A percentile compares a stretch with the other conserved stretches of the same genome.
These are phyloP conservation scores for Malus hybrid DNA, from an alignment of 331 rosid genomes.

Conservation along the genomic window DNA sequence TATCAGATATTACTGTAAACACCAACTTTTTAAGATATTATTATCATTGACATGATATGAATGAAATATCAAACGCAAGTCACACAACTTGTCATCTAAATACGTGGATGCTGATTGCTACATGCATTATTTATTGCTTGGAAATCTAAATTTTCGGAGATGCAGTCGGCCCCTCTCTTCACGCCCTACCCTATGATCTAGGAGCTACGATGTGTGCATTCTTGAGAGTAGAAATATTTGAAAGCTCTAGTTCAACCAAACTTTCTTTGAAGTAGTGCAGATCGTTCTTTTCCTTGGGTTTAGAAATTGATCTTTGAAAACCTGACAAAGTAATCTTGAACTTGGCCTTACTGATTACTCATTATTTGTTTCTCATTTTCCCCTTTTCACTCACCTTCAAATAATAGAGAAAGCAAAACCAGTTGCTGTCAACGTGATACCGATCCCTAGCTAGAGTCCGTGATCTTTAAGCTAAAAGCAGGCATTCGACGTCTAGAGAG, in stretches of 20 bases:
- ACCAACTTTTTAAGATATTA: neutral
- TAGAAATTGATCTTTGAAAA: neutral
- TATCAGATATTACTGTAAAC: no score
- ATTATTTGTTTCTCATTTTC: neutral
- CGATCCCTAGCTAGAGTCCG: neutral
- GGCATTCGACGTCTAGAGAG: neutral
- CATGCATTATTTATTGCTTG: slow-evolving; percentile 15
- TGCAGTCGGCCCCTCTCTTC: neutral
- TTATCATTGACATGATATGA: neutral
- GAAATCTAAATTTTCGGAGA: neutral
- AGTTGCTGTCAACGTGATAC: slow-evolving; percentile 4
- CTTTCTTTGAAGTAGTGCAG: neutral
- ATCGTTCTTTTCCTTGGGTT: neutral
- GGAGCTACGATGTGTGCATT: neutral
- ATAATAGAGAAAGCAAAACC: slow-evolving; percentile 6
- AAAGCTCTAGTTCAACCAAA: slow-evolving; percentile 23
- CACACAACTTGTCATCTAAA: neutral
- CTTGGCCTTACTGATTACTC: neutral
- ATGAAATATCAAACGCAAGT: neutral
- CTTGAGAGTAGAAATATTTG: neutral
- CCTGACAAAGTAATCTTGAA: neutral
- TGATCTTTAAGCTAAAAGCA: slow-evolving; percentile 1
- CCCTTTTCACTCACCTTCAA: neutral
- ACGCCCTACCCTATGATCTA: slow-evolving; percentile 14
- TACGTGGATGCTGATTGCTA: slow-evolving; percentile 24